phyloP scores from a whole-genome alignment of 2,329 filamentous ascomycete species.

The Mycocentrospora acerina region DNA sequence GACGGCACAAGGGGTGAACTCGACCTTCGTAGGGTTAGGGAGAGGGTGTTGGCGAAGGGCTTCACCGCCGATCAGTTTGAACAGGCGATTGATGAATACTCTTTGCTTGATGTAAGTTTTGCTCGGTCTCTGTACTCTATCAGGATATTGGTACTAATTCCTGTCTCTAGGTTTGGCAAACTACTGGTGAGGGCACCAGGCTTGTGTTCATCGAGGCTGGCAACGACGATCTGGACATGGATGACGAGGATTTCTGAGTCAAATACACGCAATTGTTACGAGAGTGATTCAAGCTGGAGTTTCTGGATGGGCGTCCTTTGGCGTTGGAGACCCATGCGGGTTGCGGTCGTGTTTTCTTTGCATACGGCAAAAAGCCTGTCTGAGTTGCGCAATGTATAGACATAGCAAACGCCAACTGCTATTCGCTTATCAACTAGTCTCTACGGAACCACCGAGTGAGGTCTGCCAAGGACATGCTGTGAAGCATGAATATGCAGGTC shows the following conservation, averaged over 20 bases:
- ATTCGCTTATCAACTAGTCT: no score
- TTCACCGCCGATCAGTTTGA: conserved; percentile 95
- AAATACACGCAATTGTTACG: conserved; percentile 6
- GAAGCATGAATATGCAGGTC: conserved; percentile 6
- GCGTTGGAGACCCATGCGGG: conserved; percentile 23
- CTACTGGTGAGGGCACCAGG: conserved; percentile 55
- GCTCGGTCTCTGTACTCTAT: neutral
- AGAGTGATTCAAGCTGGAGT: conserved; percentile 12
- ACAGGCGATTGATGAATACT: conserved; percentile 85
- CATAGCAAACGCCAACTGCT: no score
- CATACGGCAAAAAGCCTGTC: neutral
- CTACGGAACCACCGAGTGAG: no score
- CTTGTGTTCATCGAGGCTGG: conserved; percentile 58
- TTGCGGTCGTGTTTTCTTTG: conserved; percentile 7
- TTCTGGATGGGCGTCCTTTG: conserved; percentile 24
- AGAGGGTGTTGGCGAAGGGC: conserved; percentile 90
- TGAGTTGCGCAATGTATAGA: neutral
- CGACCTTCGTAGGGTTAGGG: conserved; percentile 83
- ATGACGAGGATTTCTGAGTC: conserved; percentile 37
- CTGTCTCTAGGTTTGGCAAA: conserved; percentile 54
- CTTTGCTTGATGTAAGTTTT: conserved; percentile 76
- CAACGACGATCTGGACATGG: conserved; percentile 48
- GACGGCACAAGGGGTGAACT: conserved; percentile 73
- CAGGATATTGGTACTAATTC: conserved; percentile 30
- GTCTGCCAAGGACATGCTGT: neutral